These are phyloP conservation scores for Knoxia roxburghii DNA, from an alignment of 257 asterid species.

Conservation along the genomic window DNA sequence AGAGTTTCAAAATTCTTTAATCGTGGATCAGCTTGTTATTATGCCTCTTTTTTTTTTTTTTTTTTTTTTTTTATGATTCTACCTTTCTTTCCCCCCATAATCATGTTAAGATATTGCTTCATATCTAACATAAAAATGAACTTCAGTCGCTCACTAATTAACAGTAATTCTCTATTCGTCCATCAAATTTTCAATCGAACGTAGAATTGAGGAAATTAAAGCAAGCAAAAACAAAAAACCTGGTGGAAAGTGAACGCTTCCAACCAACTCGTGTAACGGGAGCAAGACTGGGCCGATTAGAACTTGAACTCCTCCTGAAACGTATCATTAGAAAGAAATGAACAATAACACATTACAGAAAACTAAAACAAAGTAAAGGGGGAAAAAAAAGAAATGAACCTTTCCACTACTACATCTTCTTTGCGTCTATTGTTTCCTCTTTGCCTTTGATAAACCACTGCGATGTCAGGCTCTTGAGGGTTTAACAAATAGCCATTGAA, in stretches of 20 bases:
- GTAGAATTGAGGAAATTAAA: constrained; percentile 15
- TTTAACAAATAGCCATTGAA: constrained; percentile 8
- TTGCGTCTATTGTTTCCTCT: constrained; percentile 23
- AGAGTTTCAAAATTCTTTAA: neutral
- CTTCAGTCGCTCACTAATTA: neutral
- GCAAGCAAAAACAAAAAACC: constrained; percentile 38
- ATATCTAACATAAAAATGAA: neutral
- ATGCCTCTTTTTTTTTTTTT: neutral
- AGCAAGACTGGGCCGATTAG: constrained; percentile 41
- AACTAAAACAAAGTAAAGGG: neutral
- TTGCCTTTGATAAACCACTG: constrained; percentile 41
- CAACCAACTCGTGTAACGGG: constrained; percentile 63
- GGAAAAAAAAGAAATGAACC: constrained; percentile 24
- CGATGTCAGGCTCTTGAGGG: constrained; percentile 39
- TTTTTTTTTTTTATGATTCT: neutral
- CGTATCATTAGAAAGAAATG: neutral
- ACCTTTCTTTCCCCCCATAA: neutral
- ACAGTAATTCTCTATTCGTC: too few relatives aligned
- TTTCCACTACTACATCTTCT: constrained; percentile 20
- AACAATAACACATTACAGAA: neutral
- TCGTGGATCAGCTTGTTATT: neutral
- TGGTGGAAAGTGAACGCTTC: constrained; percentile 85
- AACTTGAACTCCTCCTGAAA: constrained; percentile 53
- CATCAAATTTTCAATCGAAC: neutral
- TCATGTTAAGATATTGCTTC: neutral